Evolutionary conservation across 1,284 basidiomycete genomes (phyloP).

Genomic region (Hemileccinum hortonii): DNA sequence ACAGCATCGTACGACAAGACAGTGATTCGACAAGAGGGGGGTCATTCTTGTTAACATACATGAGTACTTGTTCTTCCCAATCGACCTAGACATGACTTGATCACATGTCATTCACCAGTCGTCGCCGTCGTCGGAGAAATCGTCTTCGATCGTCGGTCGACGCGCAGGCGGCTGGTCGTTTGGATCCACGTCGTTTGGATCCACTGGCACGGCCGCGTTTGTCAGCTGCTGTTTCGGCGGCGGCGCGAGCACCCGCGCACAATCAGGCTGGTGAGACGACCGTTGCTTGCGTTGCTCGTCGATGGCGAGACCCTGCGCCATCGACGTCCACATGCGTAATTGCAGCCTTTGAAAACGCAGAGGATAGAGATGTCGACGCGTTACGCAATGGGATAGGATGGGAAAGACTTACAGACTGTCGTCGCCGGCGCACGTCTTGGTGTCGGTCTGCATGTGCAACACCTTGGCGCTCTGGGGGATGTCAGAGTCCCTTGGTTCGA

Average conservation of each 20-base stretch:
- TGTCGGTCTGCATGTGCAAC: constrained; percentile 29
- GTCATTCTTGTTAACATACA: no score
- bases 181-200: constrained; percentile 16
- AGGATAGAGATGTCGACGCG: background rate
- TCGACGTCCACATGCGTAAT: constrained; percentile 33
- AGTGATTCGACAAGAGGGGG: no score
- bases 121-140: constrained; percentile 30
- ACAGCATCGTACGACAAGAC: no score
- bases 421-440: constrained; percentile 30
- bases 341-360: constrained; percentile 20
- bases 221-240: background rate
- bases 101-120: constrained; percentile 18
- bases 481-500: constrained; percentile 17
- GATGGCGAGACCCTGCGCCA: constrained; percentile 32
- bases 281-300: constrained; percentile 31
- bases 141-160: constrained; percentile 12
- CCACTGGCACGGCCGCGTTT: background rate
- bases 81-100: no score
- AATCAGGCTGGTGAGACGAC: constrained; percentile 7
- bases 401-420: constrained; percentile 30
- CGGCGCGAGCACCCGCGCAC: constrained; percentile 14
- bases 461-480: constrained; percentile 27
- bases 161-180: constrained; percentile 16
- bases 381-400: background rate
- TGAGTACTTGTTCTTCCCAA: no score